These are phyloP conservation scores for Urostyla sp. DNA, from an alignment of 73 alveolate species.

Conservation along the genomic window DNA sequence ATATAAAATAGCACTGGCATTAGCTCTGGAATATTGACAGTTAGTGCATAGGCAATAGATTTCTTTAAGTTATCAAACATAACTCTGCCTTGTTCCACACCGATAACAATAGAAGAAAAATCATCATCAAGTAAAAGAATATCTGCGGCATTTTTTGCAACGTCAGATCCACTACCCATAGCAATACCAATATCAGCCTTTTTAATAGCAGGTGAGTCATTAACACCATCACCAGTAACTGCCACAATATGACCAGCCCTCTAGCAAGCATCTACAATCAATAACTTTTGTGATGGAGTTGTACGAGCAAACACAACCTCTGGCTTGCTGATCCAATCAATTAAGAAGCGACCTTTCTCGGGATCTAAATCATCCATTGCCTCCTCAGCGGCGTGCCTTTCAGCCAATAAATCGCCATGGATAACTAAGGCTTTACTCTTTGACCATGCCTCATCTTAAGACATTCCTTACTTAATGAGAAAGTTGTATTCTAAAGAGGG, in stretches of 20 bases:
- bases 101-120: slow-evolving; percentile 95
- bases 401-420: slow-evolving; percentile 86
- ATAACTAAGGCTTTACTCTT: slow-evolving; percentile 74
- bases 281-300: slow-evolving; percentile 90
- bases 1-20: slow-evolving; percentile 81
- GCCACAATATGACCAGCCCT: slow-evolving; percentile 91
- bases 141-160: slow-evolving; percentile 99
- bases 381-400: slow-evolving; percentile 49
- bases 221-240: slow-evolving; percentile 95
- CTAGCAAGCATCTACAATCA: slow-evolving; percentile 93
- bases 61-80: slow-evolving; percentile 93
- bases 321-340: slow-evolving; percentile 87
- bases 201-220: slow-evolving; percentile 97
- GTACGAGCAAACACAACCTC: slow-evolving; percentile 94
- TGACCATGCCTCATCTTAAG: slow-evolving; percentile 76
- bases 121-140: slow-evolving; percentile 96
- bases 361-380: slow-evolving; percentile 80
- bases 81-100: slow-evolving; percentile 97
- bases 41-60: slow-evolving; percentile 79
- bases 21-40: slow-evolving; percentile 88
- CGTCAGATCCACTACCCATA: slow-evolving; percentile 98
- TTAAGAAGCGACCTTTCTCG: slow-evolving; percentile 78
- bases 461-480: slow-evolving; percentile 18
- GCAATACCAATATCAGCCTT: slow-evolving; percentile 91
- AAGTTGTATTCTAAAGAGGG: slow-evolving; percentile 18